Base-by-base conservation (phyloP, 108 stramenopile genomes). In the Skeletonema marinoi region DNA sequence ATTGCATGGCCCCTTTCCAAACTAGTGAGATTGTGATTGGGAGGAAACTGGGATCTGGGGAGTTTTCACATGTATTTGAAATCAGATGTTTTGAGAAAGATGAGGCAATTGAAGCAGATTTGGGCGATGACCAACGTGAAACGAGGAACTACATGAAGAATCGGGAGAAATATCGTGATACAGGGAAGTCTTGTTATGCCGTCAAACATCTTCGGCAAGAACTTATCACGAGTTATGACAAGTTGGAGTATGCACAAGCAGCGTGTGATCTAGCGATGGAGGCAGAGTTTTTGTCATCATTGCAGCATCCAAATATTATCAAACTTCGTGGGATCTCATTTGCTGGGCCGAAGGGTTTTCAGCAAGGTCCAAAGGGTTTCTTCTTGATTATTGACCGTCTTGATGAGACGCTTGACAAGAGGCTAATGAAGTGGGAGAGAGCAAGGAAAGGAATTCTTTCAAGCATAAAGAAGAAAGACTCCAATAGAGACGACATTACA, bases 351-450 rank as follows among this genome's bases (percentile, higher is more conserved):
- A 39, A 66, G 7, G 65, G 65, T 6, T 75, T 58, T 60, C 16
- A 60, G 36, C 39, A 70, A 29, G 60, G 68, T 8, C 54, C 54
- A 2, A 56, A 56, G 54, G 71, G 71, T 29, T 73, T 38, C 61
- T 89, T 89, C 66, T 30, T 89, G 19, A 79, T 89, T 33, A 33
- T 89, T 10, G 89, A 89, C 30, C 85, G 85, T 14, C 62, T 89
- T 4, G 33, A 50, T 17, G 85, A 75, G 11, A 85, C 81, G 1
- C 73, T 89, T 12, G 80, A 81, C 36, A 59, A 77, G 13, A 71
- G 74, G 11, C 70, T 92, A 1, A 42, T n/a, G 9, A 60, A 29
- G 25, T 73, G 71, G 71, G 36, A n/a, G 32, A 68, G 42, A 68
- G 32, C 31, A 32, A 65, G 70, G 17, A 33, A 64, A 65, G 65